A percentile compares a stretch with the other conserved stretches of the same genome.
Evolutionary conservation across 2,329 filamentous ascomycete species (phyloP).

Genomic region (Fonsecaea pugnacius): DNA sequence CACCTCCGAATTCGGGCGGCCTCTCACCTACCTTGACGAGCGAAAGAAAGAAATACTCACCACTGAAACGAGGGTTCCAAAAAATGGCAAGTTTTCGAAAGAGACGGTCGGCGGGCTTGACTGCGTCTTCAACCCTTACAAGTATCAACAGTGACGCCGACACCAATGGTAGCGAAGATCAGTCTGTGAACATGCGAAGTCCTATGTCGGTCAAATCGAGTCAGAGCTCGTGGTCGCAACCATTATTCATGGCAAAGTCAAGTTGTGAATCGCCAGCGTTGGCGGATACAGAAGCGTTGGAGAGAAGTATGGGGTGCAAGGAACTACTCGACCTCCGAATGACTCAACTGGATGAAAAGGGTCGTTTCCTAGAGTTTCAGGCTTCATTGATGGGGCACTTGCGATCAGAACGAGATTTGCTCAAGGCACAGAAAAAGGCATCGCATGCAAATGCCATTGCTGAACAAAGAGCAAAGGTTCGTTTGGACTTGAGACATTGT

Average conservation of each 20-base stretch:
- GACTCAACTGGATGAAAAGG: conserved; percentile 36
- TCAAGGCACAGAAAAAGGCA: conserved; percentile 40
- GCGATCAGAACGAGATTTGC: conserved; percentile 26
- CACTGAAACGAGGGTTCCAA: conserved; percentile 33
- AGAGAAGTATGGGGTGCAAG: conserved; percentile 34
- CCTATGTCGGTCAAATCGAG: conserved; percentile 33
- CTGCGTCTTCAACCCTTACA: conserved; percentile 27
- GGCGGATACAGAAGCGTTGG: conserved; percentile 31
- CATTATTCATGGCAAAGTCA: conserved; percentile 17
- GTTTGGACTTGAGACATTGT: conserved; percentile 9
- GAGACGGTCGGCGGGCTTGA: conserved; percentile 27
- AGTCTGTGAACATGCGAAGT: conserved; percentile 24
- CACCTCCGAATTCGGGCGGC: conserved; percentile 19
- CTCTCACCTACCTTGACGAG: conserved; percentile 21
- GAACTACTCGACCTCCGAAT: conserved; percentile 33
- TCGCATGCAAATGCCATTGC: conserved; percentile 43
- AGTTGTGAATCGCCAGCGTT: conserved; percentile 23
- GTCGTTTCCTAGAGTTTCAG: conserved; percentile 37
- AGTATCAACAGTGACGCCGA: conserved; percentile 32
- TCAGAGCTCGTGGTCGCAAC: conserved; percentile 33
- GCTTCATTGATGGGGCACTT: conserved; percentile 29
- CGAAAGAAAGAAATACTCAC: conserved; percentile 33
- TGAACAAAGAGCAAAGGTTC: conserved; percentile 47
- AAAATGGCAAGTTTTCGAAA: conserved; percentile 37
- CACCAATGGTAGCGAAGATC: conserved; percentile 21